Evolutionary conservation across 139 green algal genomes (phyloP), one percentile per base, ranked within the genome.

Genomic region (Chlamydomonas eustigma): DNA sequence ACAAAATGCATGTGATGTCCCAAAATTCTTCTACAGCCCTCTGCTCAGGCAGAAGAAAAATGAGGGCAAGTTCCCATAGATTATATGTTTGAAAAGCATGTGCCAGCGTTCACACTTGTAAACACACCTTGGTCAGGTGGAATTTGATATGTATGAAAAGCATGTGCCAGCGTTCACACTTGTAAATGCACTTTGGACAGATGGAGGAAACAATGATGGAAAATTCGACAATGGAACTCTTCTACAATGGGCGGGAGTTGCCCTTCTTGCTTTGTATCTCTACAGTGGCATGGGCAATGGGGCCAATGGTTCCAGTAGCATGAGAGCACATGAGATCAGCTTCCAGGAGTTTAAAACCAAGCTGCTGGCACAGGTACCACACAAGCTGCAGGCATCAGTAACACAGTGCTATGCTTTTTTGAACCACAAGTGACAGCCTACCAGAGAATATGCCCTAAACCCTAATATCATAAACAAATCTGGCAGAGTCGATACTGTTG

Each of bases 341-440:
- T 98, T 97, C 81, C 92, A 94, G 79, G 85, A 93, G 80, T 98
- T 98, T 84, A 89, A 92, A 64, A 92, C 83, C 35, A 85, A 94
- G 51, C 79, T 99, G 81, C 86, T 99, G 73, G 86, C 88, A 24
- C 78, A 81, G 76, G 75, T 74, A 38, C 8, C n/a, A n/a, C n/a
- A n/a, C n/a, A n/a, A n/a, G n/a, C n/a, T n/a, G n/a, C n/a, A n/a
- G n/a, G n/a, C n/a, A n/a, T n/a, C n/a, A n/a, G n/a, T n/a, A n/a
- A n/a, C n/a, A n/a, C n/a, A n/a, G n/a, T n/a, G n/a, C n/a, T n/a
- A n/a, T n/a, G n/a, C n/a, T n/a, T n/a, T n/a, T n/a, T n/a, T n/a
- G n/a, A n/a, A n/a, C n/a, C n/a, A n/a, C n/a, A n/a, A n/a, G n/a
- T n/a, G n/a, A n/a, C n/a, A n/a, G n/a, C n/a, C n/a, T n/a, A n/a